These are phyloP conservation scores for Beauveria medogensis DNA, from an alignment of 2,329 filamentous ascomycete species.

Conservation along the genomic window DNA sequence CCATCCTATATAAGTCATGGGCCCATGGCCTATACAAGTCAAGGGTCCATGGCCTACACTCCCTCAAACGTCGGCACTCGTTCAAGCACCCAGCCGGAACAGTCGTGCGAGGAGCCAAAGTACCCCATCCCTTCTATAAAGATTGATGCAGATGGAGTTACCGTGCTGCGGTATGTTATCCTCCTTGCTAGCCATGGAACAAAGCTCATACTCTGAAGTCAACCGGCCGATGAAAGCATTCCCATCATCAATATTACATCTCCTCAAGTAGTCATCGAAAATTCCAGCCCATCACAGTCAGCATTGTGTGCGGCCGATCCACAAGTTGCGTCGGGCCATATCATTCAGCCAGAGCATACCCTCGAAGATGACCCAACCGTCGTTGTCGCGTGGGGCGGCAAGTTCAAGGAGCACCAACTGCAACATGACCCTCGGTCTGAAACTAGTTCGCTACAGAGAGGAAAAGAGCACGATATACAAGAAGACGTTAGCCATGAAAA, in stretches of 20 bases:
- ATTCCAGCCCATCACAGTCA: background rate
- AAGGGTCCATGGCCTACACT: background rate
- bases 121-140: background rate
- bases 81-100: background rate
- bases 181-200: background rate
- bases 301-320: background rate
- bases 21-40: background rate
- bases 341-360: constrained; percentile 8
- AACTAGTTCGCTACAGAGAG: background rate
- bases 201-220: background rate
- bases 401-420: constrained; percentile 4
- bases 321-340: constrained; percentile 1
- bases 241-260: constrained; percentile 6
- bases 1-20: background rate
- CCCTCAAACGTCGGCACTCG: background rate
- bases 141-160: background rate
- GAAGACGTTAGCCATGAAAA: background rate
- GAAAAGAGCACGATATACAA: background rate
- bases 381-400: background rate
- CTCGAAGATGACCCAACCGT: background rate
- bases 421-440: background rate
- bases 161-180: background rate
- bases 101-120: background rate
- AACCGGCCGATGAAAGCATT: background rate
- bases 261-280: background rate